Evolutionary conservation across 768 basidiomycete species (phyloP).

Genomic region (Sporobolomyces pararoseus): DNA sequence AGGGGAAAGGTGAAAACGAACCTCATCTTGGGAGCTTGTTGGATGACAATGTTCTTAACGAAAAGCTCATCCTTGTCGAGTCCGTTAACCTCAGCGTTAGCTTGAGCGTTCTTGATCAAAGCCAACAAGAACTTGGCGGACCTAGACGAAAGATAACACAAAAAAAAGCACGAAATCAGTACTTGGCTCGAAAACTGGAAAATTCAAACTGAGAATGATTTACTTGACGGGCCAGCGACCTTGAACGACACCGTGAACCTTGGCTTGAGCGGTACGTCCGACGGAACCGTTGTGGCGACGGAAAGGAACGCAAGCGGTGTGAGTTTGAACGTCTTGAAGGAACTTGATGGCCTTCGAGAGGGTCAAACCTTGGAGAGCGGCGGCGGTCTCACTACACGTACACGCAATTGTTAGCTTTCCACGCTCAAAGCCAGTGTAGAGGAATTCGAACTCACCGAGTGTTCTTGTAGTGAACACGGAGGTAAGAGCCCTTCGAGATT

Average conservation of each 20-base stretch:
- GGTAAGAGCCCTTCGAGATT: conserved; percentile 53
- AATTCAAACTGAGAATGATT: neutral
- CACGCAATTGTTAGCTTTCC: conserved; percentile 53
- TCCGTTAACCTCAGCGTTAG: conserved; percentile 97
- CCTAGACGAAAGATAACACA: neutral
- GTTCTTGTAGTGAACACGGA: conserved; percentile 99
- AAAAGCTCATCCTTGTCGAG: conserved; percentile 83
- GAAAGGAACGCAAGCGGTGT: conserved; percentile 96
- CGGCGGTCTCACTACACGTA: conserved; percentile 69
- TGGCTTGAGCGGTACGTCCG: conserved; percentile 47
- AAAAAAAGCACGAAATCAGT: no score
- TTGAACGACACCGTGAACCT: conserved; percentile 44
- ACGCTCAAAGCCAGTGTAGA: neutral
- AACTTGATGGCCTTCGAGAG: conserved; percentile 92
- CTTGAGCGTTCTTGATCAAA: conserved; percentile 96
- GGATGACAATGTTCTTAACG: conserved; percentile 96
- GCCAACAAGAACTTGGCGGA: conserved; percentile 82
- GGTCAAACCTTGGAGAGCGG: conserved; percentile 84
- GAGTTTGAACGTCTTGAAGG: conserved; percentile 87
- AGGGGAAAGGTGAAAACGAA: conserved; percentile 55
- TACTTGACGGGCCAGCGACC: conserved; percentile 99
- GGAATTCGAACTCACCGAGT: conserved; percentile 53
- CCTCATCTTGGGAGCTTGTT: conserved; percentile 73
- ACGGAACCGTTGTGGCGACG: conserved; percentile 91
- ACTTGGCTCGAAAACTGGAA: neutral